Conservation (phyloP, 2,329 filamentous ascomycete species). For the Coniella lustricola region DNA sequence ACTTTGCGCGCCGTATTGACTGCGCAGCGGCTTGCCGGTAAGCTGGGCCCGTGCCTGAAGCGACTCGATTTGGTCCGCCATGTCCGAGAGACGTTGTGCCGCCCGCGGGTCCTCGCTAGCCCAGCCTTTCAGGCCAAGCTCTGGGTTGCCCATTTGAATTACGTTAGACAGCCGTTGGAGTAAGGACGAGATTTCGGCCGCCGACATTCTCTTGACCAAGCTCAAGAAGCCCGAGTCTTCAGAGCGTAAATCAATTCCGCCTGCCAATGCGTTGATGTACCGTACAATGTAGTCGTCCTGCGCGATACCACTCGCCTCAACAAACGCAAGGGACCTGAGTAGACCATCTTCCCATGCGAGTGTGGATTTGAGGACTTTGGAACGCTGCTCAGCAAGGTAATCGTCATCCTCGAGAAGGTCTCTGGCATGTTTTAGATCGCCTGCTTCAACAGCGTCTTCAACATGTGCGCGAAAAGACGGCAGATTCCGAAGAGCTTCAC, state of each 20-base stretch:
- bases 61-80: slow-evolving; percentile 39
- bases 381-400: slow-evolving; percentile 30
- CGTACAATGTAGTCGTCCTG: slow-evolving; percentile 42
- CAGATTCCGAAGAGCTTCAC: slow-evolving; percentile 61
- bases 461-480: slow-evolving; percentile 58
- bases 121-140: slow-evolving; percentile 30
- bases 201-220: slow-evolving; percentile 52
- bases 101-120: slow-evolving; percentile 21
- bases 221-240: slow-evolving; percentile 49
- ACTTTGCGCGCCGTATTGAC: slow-evolving; percentile 65
- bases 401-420: slow-evolving; percentile 54
- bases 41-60: slow-evolving; percentile 40
- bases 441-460: slow-evolving; percentile 39
- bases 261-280: slow-evolving; percentile 55
- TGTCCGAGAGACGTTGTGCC: slow-evolving; percentile 19
- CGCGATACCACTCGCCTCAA: slow-evolving; percentile 31
- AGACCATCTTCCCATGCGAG: slow-evolving; percentile 32
- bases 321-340: slow-evolving; percentile 41
- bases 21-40: slow-evolving; percentile 51
- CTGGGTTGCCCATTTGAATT: slow-evolving; percentile 28
- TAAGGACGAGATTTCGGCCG: slow-evolving; percentile 38
- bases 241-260: slow-evolving; percentile 43
- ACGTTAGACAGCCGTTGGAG: slow-evolving; percentile 35
- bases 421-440: slow-evolving; percentile 37
- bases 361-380: slow-evolving; percentile 8